Conservation (phyloP, 2,329 filamentous ascomycete genomes). For the Hypoxylon sp. region DNA sequence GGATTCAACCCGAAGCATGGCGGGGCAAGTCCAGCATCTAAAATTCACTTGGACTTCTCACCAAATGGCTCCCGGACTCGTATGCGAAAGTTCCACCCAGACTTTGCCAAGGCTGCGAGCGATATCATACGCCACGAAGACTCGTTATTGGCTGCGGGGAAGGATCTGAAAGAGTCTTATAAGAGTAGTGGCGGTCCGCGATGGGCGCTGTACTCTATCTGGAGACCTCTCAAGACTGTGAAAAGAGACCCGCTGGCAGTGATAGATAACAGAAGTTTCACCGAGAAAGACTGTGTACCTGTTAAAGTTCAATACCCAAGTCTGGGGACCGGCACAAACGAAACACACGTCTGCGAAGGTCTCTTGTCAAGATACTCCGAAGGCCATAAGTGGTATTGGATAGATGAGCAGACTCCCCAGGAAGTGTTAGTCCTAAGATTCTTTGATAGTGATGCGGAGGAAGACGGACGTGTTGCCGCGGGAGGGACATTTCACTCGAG, state of each 20-base stretch:
- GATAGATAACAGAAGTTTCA: constrained; percentile 2
- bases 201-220: constrained; percentile 23
- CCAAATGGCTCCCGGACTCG: constrained; percentile 12
- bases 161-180: constrained; percentile 13
- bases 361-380: constrained; percentile 9
- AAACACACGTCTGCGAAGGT: constrained; percentile 6
- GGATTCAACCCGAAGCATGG: constrained; percentile 20
- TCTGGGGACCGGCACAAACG: not conserved
- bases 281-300: constrained; percentile 9
- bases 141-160: not conserved
- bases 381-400: constrained; percentile 20
- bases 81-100: constrained; percentile 17
- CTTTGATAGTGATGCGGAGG: constrained; percentile 28
- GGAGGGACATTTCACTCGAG: constrained; percentile 25
- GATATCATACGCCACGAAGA: constrained; percentile 28
- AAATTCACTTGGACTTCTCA: constrained; percentile 23
- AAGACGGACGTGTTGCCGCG: constrained; percentile 1
- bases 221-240: constrained; percentile 21
- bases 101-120: constrained; percentile 4
- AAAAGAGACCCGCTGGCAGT: constrained; percentile 20
- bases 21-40: constrained; percentile 16
- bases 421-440: constrained; percentile 22
- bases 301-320: constrained; percentile 3
- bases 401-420: constrained; percentile 20
- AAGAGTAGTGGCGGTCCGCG: constrained; percentile 14